Conservation (phyloP, 169 alveolate species). For the Cryptosporidium ryanae region DNA sequence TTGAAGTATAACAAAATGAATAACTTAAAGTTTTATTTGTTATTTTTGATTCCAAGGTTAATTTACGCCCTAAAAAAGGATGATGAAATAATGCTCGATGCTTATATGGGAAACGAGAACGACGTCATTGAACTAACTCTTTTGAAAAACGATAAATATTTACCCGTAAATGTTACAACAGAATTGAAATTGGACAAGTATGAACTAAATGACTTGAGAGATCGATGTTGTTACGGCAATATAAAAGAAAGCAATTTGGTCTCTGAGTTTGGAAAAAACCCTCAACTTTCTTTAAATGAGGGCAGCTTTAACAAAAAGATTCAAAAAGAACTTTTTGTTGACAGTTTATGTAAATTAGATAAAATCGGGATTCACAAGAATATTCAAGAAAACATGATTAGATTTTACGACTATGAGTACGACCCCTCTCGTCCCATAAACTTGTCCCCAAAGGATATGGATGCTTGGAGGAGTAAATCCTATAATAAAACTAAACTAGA, state of each 20-base stretch:
- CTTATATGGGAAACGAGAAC: conserved; percentile 7
- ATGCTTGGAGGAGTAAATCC: conserved; percentile 15
- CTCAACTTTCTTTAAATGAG: not conserved
- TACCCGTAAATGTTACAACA: not conserved
- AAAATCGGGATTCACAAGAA: not conserved
- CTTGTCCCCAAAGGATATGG: not conserved
- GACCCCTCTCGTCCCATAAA: conserved; percentile 31
- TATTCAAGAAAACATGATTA: not conserved
- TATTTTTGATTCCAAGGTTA: too few species aligned
- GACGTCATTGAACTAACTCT: conserved; percentile 8
- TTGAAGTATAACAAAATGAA: too few species aligned
- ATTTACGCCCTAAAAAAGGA: not conserved
- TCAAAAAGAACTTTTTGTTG: not conserved
- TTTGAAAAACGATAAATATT: conserved; percentile 14
- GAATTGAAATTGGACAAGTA: conserved; percentile 36
- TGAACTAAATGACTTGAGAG: conserved; percentile 9
- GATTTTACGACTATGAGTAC: conserved; percentile 52
- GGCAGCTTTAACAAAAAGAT: not conserved
- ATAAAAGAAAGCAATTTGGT: not conserved
- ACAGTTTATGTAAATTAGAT: not conserved
- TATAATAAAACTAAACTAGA: conserved; percentile 20
- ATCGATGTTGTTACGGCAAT: conserved; percentile 7
- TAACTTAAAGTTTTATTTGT: too few species aligned
- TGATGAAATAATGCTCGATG: not conserved
- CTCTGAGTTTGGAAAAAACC: too few species aligned